Evolutionary conservation across 1,139 yeast genomes (phyloP), one percentile per base, ranked within the genome.

Genomic region (Yamadazyma buinensis): DNA sequence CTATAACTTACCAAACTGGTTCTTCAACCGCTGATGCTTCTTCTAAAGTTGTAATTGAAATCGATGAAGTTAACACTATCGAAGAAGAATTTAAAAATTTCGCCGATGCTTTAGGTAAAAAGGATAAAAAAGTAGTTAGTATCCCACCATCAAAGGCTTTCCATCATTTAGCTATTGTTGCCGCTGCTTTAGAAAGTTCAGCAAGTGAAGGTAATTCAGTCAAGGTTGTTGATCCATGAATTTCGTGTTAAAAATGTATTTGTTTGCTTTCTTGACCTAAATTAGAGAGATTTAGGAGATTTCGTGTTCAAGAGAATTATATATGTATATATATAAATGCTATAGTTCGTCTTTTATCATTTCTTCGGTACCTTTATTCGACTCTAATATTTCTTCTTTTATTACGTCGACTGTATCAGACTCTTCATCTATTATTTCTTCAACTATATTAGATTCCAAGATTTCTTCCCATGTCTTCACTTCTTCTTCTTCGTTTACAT

Each of bases 121-220:
- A 80, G 42, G 87, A 86, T 56, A 84, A 83, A 60, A 55, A 69
- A 2, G 46, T 72, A 37, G 60, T 85, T 34, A 63, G 60, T 28
- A 75, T 80, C 25, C 69, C 80, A 13, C 95, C 95, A 15, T 80
- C 75, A 43, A 72, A 68, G 42, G 88, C 95, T 9, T 88, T 84
- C 78, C 96, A 88, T 59, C 97, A 90, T 57, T 77, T 88, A 59
- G 95, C 96, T 8, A 75, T 86, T 48, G 77, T 90, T 39, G 94
- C 77, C 36, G 97, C 96, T 28, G 84, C 86, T 42, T 61, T 90
- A 30, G 81, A 83, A 43, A 81, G 94, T 39, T 75, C 88, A 26
- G 55, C 69, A 28, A 61, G 70, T 32, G 65, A 68, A 36, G 95
- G 95, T 45, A 59, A 64, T 36, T 60, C 73, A 28, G 80, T 80